Percentiles rank a stretch among this genome's conserved stretches.
phyloP scores from a whole-genome alignment of 2,329 filamentous ascomycete genomes.

The Neodidymelliopsis sp. region DNA sequence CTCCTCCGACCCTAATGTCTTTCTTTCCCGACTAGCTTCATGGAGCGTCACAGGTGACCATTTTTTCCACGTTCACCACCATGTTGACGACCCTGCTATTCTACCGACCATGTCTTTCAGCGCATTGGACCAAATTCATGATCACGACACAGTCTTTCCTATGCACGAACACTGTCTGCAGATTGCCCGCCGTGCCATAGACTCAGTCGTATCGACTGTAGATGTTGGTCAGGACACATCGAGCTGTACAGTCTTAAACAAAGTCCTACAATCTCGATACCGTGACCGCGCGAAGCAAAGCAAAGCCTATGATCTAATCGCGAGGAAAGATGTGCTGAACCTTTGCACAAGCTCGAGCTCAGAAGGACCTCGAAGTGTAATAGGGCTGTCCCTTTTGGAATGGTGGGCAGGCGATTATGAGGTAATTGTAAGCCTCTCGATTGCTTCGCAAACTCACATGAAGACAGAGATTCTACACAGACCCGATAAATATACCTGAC shows the following conservation, averaged over 20 bases:
- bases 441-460: not conserved
- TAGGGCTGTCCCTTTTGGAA: constrained; percentile 27
- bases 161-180: constrained; percentile 36
- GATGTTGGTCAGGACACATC: not conserved
- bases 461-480: constrained; percentile 33
- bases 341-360: constrained; percentile 14
- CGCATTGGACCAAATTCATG: constrained; percentile 17
- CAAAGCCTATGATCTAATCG: not conserved
- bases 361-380: constrained; percentile 30
- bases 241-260: constrained; percentile 17
- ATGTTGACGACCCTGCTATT: constrained; percentile 13
- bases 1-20: constrained; percentile 16
- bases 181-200: constrained; percentile 28
- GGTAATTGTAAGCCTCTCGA: constrained; percentile 9
- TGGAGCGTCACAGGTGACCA: constrained; percentile 23
- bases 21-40: constrained; percentile 28
- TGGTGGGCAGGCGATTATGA: constrained; percentile 39
- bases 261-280: constrained; percentile 24
- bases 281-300: not conserved
- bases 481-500: constrained; percentile 24
- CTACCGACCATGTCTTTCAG: constrained; percentile 21
- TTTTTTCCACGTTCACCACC: constrained; percentile 25
- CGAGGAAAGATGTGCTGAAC: constrained; percentile 29
- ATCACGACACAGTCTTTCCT: constrained; percentile 29
- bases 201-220: constrained; percentile 5